Evolutionary conservation across 345 rosid genomes (phyloP), one percentile per base, ranked within the genome.

Genomic region (Citrus sp.): DNA sequence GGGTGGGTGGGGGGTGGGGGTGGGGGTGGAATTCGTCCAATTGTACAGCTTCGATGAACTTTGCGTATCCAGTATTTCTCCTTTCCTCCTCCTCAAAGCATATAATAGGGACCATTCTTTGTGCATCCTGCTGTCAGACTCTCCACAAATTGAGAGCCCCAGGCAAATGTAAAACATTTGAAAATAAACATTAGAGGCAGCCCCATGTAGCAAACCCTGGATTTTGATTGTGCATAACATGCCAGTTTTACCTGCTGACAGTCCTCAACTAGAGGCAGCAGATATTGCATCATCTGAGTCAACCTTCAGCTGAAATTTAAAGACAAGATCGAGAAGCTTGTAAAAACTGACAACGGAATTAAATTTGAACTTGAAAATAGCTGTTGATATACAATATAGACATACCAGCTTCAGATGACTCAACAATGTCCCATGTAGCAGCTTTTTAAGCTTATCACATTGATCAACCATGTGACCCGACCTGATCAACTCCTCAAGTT

Each of bases 391-490:
- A 24, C 51, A 35, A 25, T 56, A 76, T 38, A 78, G 46, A 37
- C 73, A 67, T 80, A 93, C 99, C 92, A 87, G 95, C 84, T 89
- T 86, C 10, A 96, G 93, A 86, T 96, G 97, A 63, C 87, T 92
- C 79, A 82, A 73, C 78, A 96, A 87, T 67, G 93, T 91, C 35
- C 85, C 90, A 56, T 83, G 89, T 70, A 96, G 82, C 67, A 89
- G 86, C 58, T 70, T 86, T 83, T 83, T 92, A 51, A 96, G 97
- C 90, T 88, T 94, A 63, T 88, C 85, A 73, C 88, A 88, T 80
- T 94, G 98, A 74, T 92, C 95, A 58, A 84, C 81, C 98, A 87
- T 89, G 74, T 86, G 89, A 69, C 93, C 95, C 14, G 81, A 82
- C 71, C 72, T 87, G 78, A 87, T 87, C 68, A 82, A 75, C 76